A percentile compares a stretch with the other conserved stretches of the same genome.
phyloP scores from a whole-genome alignment of 1,284 basidiomycete species.

The Apiotrichum akiyoshidainum region DNA sequence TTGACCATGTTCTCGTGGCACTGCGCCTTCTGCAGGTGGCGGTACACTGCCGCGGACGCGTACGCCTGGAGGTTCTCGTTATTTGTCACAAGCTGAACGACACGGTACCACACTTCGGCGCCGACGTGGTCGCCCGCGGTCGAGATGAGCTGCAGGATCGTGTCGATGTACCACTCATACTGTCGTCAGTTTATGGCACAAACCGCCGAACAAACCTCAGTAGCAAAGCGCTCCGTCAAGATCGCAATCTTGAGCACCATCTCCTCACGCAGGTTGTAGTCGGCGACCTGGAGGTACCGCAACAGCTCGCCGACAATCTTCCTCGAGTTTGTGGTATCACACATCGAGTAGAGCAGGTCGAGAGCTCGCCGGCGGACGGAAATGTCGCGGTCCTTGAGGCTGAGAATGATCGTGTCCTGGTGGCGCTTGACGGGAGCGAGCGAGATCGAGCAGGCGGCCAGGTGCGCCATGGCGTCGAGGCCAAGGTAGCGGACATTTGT shows the following conservation, averaged over 20 bases:
- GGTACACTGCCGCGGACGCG: slow-evolving; percentile 89
- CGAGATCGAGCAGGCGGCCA: slow-evolving; percentile 87
- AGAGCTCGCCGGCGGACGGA: slow-evolving; percentile 90
- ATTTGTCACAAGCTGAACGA: slow-evolving; percentile 97
- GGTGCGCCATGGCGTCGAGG: slow-evolving; percentile 96
- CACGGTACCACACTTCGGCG: slow-evolving; percentile 98
- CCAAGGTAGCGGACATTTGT: slow-evolving; percentile 98
- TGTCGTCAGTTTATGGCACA: slow-evolving; percentile 29
- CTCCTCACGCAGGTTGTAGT: slow-evolving; percentile 93
- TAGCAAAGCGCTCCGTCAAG: slow-evolving; percentile 94
- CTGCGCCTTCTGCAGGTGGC: slow-evolving; percentile 81
- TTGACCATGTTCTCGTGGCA: slow-evolving; percentile 97
- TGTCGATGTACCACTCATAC: slow-evolving; percentile 96
- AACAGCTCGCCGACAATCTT: slow-evolving; percentile 91
- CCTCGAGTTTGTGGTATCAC: slow-evolving; percentile 91
- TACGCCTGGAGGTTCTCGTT: slow-evolving; percentile 95
- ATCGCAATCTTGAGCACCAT: slow-evolving; percentile 99
- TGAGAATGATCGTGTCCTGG: slow-evolving; percentile 90
- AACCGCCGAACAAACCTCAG: slow-evolving; percentile 55
- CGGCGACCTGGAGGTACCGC: slow-evolving; percentile 86
- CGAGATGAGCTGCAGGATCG: slow-evolving; percentile 89
- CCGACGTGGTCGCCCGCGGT: slow-evolving; percentile 97
- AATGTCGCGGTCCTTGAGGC: slow-evolving; percentile 94
- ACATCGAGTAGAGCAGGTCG: slow-evolving; percentile 98
- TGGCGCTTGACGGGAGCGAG: slow-evolving; percentile 91